phyloP scores from a whole-genome alignment of 2,329 filamentous ascomycete species.

The Aureobasidium sp. region DNA sequence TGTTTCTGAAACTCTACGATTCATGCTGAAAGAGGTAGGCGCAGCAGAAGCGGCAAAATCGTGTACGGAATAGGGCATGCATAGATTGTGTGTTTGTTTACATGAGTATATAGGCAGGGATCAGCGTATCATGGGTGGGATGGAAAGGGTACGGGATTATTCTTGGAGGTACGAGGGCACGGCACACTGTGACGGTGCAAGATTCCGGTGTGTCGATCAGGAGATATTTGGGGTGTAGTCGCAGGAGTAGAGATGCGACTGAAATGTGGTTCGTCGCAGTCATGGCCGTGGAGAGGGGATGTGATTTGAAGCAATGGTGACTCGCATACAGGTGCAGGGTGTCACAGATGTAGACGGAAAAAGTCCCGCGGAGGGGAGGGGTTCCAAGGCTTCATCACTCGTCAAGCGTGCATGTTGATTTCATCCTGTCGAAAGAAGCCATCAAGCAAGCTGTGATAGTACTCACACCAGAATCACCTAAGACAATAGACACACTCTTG shows the following conservation, averaged over 20 bases:
- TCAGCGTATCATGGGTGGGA: not conserved
- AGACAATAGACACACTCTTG: not conserved
- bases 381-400: no score
- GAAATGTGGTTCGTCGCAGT: not conserved
- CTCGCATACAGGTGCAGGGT: not conserved
- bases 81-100: not conserved
- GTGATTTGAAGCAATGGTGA: not conserved
- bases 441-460: no score
- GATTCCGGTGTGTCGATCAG: not conserved
- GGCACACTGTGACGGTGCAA: not conserved
- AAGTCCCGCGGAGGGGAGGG: not conserved
- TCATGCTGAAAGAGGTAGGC: not conserved
- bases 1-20: not conserved
- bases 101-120: not conserved
- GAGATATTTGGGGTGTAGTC: not conserved
- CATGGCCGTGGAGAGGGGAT: not conserved
- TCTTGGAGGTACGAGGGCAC: no score
- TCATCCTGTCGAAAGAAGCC: no score
- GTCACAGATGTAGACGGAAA: not conserved
- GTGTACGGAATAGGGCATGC: no score
- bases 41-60: not conserved
- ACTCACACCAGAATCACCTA: no score
- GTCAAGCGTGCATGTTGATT: no score
- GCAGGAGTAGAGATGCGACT: not conserved
- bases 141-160: not conserved